phyloP scores from a whole-genome alignment of 2,329 filamentous ascomycete species.

The Hypoxylon sp. region DNA sequence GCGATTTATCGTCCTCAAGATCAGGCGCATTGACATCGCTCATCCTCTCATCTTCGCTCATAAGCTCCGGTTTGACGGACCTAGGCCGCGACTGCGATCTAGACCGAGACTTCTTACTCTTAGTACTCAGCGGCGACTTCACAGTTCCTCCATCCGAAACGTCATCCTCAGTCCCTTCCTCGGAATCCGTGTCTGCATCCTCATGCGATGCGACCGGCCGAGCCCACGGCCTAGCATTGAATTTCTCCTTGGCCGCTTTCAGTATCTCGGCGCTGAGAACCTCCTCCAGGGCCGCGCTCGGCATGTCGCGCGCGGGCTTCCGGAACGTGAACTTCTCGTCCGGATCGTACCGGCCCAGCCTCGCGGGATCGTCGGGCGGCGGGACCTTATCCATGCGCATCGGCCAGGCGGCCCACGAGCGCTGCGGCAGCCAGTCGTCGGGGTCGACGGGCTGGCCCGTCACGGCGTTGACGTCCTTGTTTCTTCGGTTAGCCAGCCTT shows the following conservation, averaged over 20 bases:
- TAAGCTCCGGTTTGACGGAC: constrained; percentile 39
- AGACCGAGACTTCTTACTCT: constrained; percentile 14
- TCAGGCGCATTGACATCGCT: constrained; percentile 39
- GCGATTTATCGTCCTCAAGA: constrained; percentile 5
- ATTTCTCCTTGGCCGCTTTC: constrained; percentile 74
- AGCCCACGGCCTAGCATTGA: constrained; percentile 56
- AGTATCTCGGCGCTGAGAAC: constrained; percentile 75
- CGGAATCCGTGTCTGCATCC: constrained; percentile 20
- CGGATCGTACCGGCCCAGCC: constrained; percentile 50
- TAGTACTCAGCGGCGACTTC: constrained; percentile 27
- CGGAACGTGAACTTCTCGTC: constrained; percentile 65
- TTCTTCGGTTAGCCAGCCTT: constrained; percentile 16
- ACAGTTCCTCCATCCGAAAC: constrained; percentile 34
- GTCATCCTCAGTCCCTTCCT: constrained; percentile 30
- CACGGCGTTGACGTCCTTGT: constrained; percentile 47
- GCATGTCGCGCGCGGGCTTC: constrained; percentile 56
- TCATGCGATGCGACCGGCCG: constrained; percentile 30
- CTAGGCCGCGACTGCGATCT: constrained; percentile 38
- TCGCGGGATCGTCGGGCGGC: constrained; percentile 64
- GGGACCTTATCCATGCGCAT: constrained; percentile 72
- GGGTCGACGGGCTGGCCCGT: constrained; percentile 45
- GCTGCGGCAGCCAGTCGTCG: constrained; percentile 64
- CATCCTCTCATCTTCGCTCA: constrained; percentile 39
- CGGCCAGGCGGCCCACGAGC: constrained; percentile 88
- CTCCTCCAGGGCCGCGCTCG: constrained; percentile 75